A percentile compares a stretch with the other conserved stretches of the same genome.
Evolutionary conservation across 257 asterid genomes (phyloP).

Genomic region (Primulina huaijiensis): DNA sequence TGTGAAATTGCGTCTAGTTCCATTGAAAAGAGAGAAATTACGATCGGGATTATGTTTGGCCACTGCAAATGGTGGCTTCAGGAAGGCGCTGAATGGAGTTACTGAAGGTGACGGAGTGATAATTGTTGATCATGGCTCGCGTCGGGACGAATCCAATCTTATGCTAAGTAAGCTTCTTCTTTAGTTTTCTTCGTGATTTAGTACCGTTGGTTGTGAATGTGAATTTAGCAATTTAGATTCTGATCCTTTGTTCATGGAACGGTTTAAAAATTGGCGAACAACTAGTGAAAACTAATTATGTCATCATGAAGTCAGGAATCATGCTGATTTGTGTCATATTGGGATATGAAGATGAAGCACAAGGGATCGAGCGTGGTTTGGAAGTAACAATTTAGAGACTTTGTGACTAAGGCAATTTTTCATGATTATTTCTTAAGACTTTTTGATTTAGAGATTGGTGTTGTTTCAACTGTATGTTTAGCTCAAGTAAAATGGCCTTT

Average conservation of each 20-base stretch:
- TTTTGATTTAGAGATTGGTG: neutral
- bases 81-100: conserved; percentile 44
- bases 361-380: neutral
- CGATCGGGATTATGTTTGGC: conserved; percentile 55
- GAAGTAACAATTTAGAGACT: neutral
- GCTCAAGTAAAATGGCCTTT: neutral
- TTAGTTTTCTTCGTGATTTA: neutral
- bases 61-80: conserved; percentile 54
- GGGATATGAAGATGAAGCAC: neutral
- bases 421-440: neutral
- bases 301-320: neutral
- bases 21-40: conserved; percentile 38
- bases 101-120: conserved; percentile 70
- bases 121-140: conserved; percentile 97
- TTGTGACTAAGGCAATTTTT: neutral
- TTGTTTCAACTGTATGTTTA: too few species aligned
- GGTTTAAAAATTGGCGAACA: neutral
- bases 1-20: conserved; percentile 43
- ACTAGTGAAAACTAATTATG: neutral
- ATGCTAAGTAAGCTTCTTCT: conserved; percentile 65
- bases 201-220: neutral
- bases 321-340: neutral
- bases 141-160: conserved; percentile 82
- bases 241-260: neutral
- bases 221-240: neutral